Evolutionary conservation across 2,329 filamentous ascomycete genomes (phyloP).

Genomic region (Colletotrichum cordylinicola): DNA sequence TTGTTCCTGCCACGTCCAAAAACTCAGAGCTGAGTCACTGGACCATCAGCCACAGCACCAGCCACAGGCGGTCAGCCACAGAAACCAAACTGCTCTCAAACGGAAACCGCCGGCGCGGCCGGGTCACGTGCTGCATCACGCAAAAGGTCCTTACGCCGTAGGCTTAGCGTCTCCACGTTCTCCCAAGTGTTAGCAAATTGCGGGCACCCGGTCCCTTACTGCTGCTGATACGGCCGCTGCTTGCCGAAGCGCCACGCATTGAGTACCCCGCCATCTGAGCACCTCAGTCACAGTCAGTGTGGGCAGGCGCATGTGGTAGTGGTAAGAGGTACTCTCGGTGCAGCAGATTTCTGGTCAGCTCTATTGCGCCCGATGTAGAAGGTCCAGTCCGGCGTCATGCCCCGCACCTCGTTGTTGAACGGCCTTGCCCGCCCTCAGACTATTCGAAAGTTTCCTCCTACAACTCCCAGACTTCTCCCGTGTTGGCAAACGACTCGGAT

Average conservation of each 20-base stretch:
- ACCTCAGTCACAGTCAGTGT: background rate
- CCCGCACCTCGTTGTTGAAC: constrained; percentile 47
- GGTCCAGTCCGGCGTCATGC: constrained; percentile 39
- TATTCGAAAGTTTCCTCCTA: constrained; percentile 10
- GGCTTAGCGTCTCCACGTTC: constrained; percentile 14
- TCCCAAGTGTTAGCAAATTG: background rate
- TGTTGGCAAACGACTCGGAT: constrained; percentile 10
- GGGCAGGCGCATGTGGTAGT: constrained; percentile 11
- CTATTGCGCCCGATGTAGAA: constrained; percentile 23
- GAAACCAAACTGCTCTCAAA: background rate
- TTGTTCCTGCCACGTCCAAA: background rate
- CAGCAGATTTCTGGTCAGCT: constrained; percentile 22
- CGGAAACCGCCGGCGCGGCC: background rate
- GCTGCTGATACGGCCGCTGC: constrained; percentile 17
- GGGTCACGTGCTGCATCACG: constrained; percentile 4
- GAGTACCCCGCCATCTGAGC: constrained; percentile 18
- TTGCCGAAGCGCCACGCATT: constrained; percentile 17
- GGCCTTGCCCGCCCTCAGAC: constrained; percentile 17
- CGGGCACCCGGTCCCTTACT: background rate
- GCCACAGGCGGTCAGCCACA: background rate
- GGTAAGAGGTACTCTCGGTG: background rate
- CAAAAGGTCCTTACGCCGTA: constrained; percentile 1
- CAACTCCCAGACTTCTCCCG: constrained; percentile 17
- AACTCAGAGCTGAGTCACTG: background rate
- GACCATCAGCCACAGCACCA: background rate